Conservation (phyloP, 176 grass and related monocot species). For the Hordeum marinum region DNA sequence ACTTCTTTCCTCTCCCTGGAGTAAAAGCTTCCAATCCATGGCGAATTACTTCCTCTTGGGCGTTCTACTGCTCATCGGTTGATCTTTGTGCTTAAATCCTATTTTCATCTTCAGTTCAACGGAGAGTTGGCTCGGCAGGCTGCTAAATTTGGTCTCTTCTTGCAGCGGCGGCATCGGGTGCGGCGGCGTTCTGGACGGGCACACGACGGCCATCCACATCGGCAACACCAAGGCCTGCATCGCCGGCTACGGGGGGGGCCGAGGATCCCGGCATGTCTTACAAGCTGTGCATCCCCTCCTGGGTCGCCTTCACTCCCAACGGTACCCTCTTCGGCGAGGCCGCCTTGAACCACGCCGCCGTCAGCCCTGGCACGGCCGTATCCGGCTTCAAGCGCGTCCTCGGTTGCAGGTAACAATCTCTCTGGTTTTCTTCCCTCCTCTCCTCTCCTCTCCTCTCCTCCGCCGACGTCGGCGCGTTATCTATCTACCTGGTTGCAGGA, state of each 20-base stretch:
- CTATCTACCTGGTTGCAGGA: background rate
- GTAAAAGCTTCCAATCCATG: too few relatives aligned
- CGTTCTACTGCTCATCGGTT: background rate
- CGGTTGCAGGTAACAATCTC: background rate
- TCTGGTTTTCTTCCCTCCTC: too few relatives aligned
- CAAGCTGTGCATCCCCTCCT: background rate
- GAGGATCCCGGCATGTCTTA: background rate
- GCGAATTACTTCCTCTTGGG: background rate
- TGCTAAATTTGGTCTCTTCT: background rate
- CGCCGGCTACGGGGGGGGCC: background rate
- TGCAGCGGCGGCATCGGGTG: background rate
- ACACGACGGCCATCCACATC: background rate
- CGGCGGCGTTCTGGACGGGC: background rate
- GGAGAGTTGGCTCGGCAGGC: too few relatives aligned
- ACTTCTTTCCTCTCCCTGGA: too few relatives aligned
- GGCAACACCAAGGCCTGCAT: background rate
- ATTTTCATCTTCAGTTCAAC: too few relatives aligned
- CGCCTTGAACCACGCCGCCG: background rate
- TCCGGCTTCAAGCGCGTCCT: background rate
- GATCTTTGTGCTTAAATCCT: background rate
- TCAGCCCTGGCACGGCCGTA: background rate
- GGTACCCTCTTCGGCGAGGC: background rate
- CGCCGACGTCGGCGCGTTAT: too few relatives aligned
- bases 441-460: too few relatives aligned
- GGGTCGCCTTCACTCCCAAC: background rate